Base-by-base conservation (phyloP, 495 filamentous ascomycete species). In the Usnea hakonensis region DNA sequence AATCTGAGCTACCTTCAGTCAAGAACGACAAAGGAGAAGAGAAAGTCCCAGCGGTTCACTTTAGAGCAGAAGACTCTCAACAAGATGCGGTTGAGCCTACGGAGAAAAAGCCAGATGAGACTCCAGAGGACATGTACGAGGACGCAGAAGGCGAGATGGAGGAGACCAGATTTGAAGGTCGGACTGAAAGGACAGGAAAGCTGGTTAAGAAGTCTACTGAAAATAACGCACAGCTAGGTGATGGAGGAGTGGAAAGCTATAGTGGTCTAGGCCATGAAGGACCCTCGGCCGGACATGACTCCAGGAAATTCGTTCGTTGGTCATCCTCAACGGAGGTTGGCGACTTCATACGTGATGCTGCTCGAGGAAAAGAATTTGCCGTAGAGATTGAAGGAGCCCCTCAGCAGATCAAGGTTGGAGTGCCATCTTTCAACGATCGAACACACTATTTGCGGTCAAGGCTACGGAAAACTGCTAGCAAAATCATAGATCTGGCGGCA, bases 281-380 rank as follows among this genome's bases (percentile, higher is more conserved):
- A 55, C 63, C 19, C 64, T 67, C 43, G 11, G 69, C 72, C 40
- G 69, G 69, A 68, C 73, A 75, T 46, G 73, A 66, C 8, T 70
- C 72, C 62, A 76, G 71, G 65, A 77, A 81, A 28, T 92, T 91
- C 75, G 90, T 96, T 1, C 88, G 91, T n/a, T 97, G 93, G 93
- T 91, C 88, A 23, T 82, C 84, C 43, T 86, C 85, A 19, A 96
- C 92, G 13, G 93, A 97, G 67, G 86, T 97, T 33, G 93, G 92
- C 13, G 92, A 97, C 74, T 97, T 97, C 73, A 90, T 97, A 64
- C 89, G 90, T 6, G 93, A 96, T 68, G 92, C 93, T 0, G 87
- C 91, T 5, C 80, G 90, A 0, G 87, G 86, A 0, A 79, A 87
- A 53, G 90, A 95, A 67, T 97, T 97, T 70, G 85, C 87, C 28